Evolutionary conservation across 164 flowering plant species (phyloP).

Genomic region (Litsea cubeba): DNA sequence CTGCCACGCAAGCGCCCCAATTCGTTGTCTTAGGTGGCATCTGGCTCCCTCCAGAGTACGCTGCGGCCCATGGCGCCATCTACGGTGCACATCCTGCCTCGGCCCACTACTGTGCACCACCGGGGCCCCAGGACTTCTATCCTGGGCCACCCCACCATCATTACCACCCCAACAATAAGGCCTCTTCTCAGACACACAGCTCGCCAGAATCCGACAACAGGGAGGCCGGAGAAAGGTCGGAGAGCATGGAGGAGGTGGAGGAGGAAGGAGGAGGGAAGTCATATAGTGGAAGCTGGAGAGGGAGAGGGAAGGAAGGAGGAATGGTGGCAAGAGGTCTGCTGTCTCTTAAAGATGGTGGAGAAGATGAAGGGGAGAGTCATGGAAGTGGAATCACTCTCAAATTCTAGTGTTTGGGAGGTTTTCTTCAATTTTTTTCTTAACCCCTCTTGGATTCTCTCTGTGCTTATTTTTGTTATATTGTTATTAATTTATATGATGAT

Average conservation of each 20-base stretch:
- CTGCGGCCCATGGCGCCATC: constrained; percentile 53
- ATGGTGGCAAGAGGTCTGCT: constrained; percentile 45
- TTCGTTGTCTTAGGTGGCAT: constrained; percentile 90
- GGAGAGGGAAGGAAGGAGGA: constrained; percentile 34
- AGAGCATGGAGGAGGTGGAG: constrained; percentile 68
- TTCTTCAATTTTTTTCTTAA: not conserved
- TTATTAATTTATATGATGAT: too few relatives aligned
- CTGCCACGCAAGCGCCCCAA: constrained; percentile 56
- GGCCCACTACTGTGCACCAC: constrained; percentile 44
- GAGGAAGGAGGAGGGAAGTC: constrained; percentile 47
- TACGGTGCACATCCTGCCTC: constrained; percentile 54
- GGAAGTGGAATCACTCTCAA: constrained; percentile 85
- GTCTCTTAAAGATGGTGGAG: constrained; percentile 55
- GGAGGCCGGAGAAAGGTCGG: constrained; percentile 54
- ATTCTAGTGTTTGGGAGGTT: constrained; percentile 35
- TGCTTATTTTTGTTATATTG: not conserved
- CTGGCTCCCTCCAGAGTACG: constrained; percentile 96
- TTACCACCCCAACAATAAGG: constrained; percentile 19
- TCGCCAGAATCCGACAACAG: constrained; percentile 58
- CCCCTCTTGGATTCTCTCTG: not conserved
- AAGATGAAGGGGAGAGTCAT: constrained; percentile 49
- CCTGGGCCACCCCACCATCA: constrained; percentile 39
- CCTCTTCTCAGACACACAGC: constrained; percentile 43
- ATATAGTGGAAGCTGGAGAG: constrained; percentile 80
- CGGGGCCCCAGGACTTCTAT: constrained; percentile 52